A percentile compares a stretch with the other conserved stretches of the same genome.
Evolutionary conservation across 176 grass and related monocot species (phyloP).

Genomic region (Hsuehochloa calcarea): DNA sequence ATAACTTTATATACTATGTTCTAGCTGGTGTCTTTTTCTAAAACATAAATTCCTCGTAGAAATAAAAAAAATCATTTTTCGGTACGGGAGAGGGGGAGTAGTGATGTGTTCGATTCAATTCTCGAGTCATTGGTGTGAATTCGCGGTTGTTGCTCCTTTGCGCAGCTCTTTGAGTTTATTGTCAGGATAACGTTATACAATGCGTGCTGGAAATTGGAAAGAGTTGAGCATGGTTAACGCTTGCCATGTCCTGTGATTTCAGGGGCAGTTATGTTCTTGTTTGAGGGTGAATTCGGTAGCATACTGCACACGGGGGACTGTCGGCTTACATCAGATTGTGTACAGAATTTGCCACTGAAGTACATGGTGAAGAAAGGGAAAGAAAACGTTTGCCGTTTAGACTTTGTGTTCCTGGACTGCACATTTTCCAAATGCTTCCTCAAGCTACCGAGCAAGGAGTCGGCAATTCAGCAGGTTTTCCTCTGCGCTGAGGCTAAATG

Average conservation of each 20-base stretch:
- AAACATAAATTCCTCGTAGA: neutral
- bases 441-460: slow-evolving; percentile 76
- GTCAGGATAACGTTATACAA: neutral
- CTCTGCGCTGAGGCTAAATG: slow-evolving; percentile 7
- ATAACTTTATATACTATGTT: neutral
- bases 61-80: neutral
- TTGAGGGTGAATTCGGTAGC: slow-evolving; percentile 81
- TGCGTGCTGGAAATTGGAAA: neutral
- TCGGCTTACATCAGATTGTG: slow-evolving; percentile 62
- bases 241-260: slow-evolving; percentile 7
- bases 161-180: neutral
- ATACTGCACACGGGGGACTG: slow-evolving; percentile 87
- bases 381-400: slow-evolving; percentile 47
- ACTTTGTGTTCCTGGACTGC: slow-evolving; percentile 84
- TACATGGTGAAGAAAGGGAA: slow-evolving; percentile 77
- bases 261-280: slow-evolving; percentile 90
- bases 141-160: neutral
- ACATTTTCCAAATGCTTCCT: slow-evolving; percentile 76
- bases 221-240: neutral
- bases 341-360: slow-evolving; percentile 78
- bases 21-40: neutral
- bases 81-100: too few species aligned
- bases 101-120: neutral
- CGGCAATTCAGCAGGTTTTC: slow-evolving; percentile 80
- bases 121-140: neutral